Conservation (phyloP, 495 filamentous ascomycete genomes). For the Podospora conica region DNA sequence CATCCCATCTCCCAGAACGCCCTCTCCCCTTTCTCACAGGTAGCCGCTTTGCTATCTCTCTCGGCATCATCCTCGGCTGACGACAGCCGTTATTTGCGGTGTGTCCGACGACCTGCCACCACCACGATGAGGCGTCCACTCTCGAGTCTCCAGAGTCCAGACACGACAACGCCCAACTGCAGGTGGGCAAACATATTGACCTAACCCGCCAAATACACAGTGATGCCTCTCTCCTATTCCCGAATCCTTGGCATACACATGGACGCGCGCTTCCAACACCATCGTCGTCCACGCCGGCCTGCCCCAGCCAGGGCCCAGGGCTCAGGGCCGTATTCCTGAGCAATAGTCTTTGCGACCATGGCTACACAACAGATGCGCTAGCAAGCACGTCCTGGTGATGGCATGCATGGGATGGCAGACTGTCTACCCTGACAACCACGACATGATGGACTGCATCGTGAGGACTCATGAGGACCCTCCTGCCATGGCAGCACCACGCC, state of each 20-base stretch:
- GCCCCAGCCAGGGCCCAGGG: too few relatives aligned
- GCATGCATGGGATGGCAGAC: background rate
- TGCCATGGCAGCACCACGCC: background rate
- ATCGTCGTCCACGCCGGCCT: background rate
- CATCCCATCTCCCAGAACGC: background rate
- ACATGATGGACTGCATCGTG: background rate
- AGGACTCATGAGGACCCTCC: background rate
- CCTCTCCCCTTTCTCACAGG: too few relatives aligned
- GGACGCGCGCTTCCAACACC: background rate
- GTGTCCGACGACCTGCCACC: background rate
- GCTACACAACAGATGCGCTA: slow-evolving; percentile 6
- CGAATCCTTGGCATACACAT: background rate
- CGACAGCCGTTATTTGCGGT: background rate
- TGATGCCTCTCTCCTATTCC: background rate
- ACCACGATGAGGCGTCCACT: background rate
- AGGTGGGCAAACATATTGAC: background rate
- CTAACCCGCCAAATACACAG: background rate
- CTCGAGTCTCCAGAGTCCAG: too few relatives aligned
- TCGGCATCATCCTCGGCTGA: background rate
- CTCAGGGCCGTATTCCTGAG: background rate
- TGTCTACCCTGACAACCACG: background rate
- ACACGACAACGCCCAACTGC: background rate
- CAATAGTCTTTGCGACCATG: background rate
- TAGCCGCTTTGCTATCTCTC: background rate
- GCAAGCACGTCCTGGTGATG: background rate